phyloP scores from a whole-genome alignment of 2,329 filamentous ascomycete genomes.

The Cladosporium phlei region DNA sequence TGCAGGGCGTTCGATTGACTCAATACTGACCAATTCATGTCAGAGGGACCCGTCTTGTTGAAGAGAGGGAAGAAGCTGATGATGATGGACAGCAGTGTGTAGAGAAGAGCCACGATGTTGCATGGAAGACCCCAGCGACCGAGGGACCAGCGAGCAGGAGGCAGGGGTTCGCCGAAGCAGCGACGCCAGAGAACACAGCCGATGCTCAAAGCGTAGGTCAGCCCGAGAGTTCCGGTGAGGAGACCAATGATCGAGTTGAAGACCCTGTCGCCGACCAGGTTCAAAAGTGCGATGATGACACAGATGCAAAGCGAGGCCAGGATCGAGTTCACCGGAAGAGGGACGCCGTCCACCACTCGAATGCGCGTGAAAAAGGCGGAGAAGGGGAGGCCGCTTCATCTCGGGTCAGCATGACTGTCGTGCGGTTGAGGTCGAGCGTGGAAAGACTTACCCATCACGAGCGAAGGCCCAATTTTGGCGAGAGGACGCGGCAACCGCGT shows the following conservation, averaged over 20 bases:
- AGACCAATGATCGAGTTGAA: slow-evolving; percentile 41
- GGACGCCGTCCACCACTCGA: slow-evolving; percentile 22
- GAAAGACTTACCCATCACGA: slow-evolving; percentile 28
- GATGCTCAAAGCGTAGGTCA: slow-evolving; percentile 27
- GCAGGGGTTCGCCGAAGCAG: slow-evolving; percentile 21
- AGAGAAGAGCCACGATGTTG: slow-evolving; percentile 22
- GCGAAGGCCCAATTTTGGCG: slow-evolving; percentile 42
- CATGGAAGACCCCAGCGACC: slow-evolving; percentile 17
- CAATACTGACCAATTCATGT: slow-evolving; percentile 23
- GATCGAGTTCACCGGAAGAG: slow-evolving; percentile 28
- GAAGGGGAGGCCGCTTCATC: slow-evolving; percentile 35
- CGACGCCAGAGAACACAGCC: slow-evolving; percentile 24
- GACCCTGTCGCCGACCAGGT: slow-evolving; percentile 35
- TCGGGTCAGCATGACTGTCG: neutral
- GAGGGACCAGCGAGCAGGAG: slow-evolving; percentile 23
- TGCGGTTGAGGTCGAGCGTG: neutral
- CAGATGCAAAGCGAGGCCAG: slow-evolving; percentile 21
- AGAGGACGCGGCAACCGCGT: slow-evolving; percentile 36
- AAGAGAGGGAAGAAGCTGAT: slow-evolving; percentile 24
- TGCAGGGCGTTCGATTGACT: too few species aligned
- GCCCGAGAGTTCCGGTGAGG: slow-evolving; percentile 31
- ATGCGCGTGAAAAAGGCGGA: slow-evolving; percentile 20
- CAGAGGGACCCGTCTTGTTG: slow-evolving; percentile 17
- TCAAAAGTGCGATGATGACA: slow-evolving; percentile 28
- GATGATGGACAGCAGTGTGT: slow-evolving; percentile 20